Base-by-base conservation (phyloP, 331 rosid species). In the Prunus yedoensis region DNA sequence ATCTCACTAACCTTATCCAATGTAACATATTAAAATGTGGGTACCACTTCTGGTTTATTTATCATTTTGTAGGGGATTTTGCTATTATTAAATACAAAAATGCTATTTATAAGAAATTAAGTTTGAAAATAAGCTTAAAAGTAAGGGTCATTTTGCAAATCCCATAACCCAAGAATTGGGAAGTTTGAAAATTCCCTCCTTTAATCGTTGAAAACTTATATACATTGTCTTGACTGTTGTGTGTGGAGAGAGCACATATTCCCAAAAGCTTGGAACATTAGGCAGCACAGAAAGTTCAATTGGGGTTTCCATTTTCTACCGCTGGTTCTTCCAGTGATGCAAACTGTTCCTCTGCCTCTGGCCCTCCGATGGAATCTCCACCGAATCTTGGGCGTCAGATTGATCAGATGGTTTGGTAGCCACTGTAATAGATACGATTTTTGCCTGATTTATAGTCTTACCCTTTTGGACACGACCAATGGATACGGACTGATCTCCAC, bases 361-460 rank as follows among this genome's bases (percentile, higher is more conserved):
- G 20, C 45, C 18, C 18, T 52, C 20, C 0, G 63, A 32, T 52
- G 38, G 21, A 62, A 61, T 74, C 51, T n/a, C 13, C 7, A 62
- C 61, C 17, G 38, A 74, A 74, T 62, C 78, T 47, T 5, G 70
- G 62, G 27, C 56, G 49, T 30, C 70, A 18, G 8, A 16, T 25
- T 58, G 20, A 59, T 69, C 53, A 0, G 61, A 68, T 16, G 63
- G 70, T 50, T 16, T 16, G 63, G 60, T 47, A 16, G 23, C 28
- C 11, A 20, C 20, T 30, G 15, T 61, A 18, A 46, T 21, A 23
- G 0, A 21, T 47, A 17, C 7, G 25, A 28, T 21, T 47, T 52
- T 60, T 73, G 47, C 15, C 18, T n/a, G 35, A 18, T 47, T 41
- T 8, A 28, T 16, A 13, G 4, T 27, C 67, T 14, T 28, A 27